phyloP scores from a whole-genome alignment of 352 stramenopile species.

The Blastocystis sp. region DNA sequence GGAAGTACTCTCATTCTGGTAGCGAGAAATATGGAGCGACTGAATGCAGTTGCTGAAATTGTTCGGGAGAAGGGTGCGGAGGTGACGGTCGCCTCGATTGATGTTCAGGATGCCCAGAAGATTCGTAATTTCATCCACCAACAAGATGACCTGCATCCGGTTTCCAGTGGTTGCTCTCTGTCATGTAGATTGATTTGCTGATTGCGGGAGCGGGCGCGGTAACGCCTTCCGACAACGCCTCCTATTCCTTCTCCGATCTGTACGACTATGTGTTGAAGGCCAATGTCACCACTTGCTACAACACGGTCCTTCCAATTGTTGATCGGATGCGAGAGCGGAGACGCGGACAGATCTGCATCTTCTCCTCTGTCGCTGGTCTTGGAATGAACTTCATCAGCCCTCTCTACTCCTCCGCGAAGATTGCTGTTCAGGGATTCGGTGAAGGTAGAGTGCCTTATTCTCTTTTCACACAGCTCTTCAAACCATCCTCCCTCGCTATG shows the following conservation, averaged over 20 bases:
- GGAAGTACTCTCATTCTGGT: slow-evolving; percentile 1
- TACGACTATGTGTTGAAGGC: slow-evolving; percentile 27
- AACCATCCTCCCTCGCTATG: slow-evolving; percentile 16
- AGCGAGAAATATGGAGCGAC: slow-evolving; percentile 15
- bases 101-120: slow-evolving; percentile 3
- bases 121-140: slow-evolving; percentile 18
- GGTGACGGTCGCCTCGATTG: slow-evolving; percentile 13
- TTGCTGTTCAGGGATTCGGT: slow-evolving; percentile 24
- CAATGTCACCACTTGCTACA: slow-evolving; percentile 33
- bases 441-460: background rate
- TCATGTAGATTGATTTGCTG: slow-evolving; percentile 10
- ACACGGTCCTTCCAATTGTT: slow-evolving; percentile 31
- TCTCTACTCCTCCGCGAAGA: slow-evolving; percentile 43
- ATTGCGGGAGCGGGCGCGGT: slow-evolving; percentile 24
- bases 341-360: slow-evolving; percentile 50
- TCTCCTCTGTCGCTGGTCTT: slow-evolving; percentile 50
- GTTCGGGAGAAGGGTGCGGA: background rate
- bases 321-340: slow-evolving; percentile 41
- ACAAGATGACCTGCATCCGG: background rate
- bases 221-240: background rate
- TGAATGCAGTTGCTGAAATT: slow-evolving; percentile 25
- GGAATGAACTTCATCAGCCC: slow-evolving; percentile 54
- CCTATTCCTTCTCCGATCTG: background rate
- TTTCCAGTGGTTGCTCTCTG: background rate
- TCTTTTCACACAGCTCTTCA: background rate